A percentile compares a stretch with the other conserved stretches of the same genome.
Conservation (phyloP, 139 green algal species). For the Chlorella ohadii region DNA sequence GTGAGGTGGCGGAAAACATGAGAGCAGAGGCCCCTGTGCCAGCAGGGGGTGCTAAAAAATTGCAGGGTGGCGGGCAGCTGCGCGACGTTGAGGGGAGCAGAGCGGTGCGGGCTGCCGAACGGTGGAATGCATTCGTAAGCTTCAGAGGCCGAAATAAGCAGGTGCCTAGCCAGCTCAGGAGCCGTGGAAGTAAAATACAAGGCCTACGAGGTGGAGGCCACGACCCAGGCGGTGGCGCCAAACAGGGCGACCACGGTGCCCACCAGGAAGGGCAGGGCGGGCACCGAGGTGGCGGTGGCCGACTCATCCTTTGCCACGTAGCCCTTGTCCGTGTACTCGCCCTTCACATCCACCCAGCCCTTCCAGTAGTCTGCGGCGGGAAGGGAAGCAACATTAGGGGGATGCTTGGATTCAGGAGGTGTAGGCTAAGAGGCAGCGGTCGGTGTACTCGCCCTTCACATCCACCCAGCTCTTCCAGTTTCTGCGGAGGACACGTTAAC, state of each 20-base stretch:
- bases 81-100: too few relatives aligned
- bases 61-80: too few relatives aligned
- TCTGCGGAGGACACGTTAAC: slow-evolving; percentile 47
- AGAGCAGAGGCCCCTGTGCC: too few relatives aligned
- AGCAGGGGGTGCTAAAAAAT: too few relatives aligned
- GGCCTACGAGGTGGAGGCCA: slow-evolving; percentile 52
- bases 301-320: slow-evolving; percentile 44
- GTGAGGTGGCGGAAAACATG: too few relatives aligned
- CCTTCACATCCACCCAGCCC: slow-evolving; percentile 65
- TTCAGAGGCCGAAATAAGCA: too few relatives aligned
- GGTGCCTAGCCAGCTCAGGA: too few relatives aligned
- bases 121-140: too few relatives aligned
- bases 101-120: too few relatives aligned
- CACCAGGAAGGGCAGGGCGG: slow-evolving; percentile 69
- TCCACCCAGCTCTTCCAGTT: slow-evolving; percentile 73
- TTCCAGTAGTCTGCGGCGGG: slow-evolving; percentile 69
- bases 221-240: slow-evolving; percentile 57
- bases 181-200: too few relatives aligned
- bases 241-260: slow-evolving; percentile 63
- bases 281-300: slow-evolving; percentile 43
- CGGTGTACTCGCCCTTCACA: slow-evolving; percentile 68
- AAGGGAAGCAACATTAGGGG: background rate
- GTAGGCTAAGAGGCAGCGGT: too few relatives aligned
- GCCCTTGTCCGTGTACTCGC: slow-evolving; percentile 67
- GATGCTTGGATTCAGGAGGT: too few relatives aligned